Conservation (phyloP, 2,329 filamentous ascomycete species). For the Trichoderma guizhouense region DNA sequence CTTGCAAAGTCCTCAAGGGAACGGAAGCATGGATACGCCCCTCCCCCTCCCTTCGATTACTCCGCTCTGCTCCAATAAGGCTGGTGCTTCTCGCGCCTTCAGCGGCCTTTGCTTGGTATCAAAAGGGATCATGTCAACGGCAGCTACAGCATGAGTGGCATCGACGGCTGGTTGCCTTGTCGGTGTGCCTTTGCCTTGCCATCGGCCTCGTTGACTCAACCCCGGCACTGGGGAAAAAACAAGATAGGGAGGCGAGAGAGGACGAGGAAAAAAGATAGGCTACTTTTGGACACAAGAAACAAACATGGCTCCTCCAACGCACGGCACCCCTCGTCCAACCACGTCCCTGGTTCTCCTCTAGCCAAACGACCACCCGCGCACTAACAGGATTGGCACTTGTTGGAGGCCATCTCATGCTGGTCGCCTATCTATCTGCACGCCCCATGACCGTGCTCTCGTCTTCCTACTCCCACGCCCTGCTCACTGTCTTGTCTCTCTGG, state of each 20-base stretch:
- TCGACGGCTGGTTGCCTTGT: neutral
- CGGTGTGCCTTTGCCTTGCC: slow-evolving; percentile 1
- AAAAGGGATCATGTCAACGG: neutral
- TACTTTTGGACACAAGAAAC: slow-evolving; percentile 15
- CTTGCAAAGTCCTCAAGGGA: neutral
- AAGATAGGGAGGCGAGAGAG: neutral
- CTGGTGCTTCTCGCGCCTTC: slow-evolving; percentile 8
- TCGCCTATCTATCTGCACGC: slow-evolving; percentile 1
- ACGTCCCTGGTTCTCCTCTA: slow-evolving; percentile 9
- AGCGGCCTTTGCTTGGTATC: neutral
- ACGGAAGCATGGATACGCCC: slow-evolving; percentile 6
- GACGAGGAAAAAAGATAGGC: neutral
- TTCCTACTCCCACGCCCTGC: slow-evolving; percentile 1
- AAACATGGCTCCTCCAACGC: slow-evolving; percentile 11
- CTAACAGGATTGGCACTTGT: slow-evolving; percentile 15
- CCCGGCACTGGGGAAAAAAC: neutral
- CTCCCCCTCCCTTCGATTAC: neutral
- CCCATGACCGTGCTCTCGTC: neutral
- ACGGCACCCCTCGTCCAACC: slow-evolving; percentile 12
- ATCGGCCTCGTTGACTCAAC: neutral
- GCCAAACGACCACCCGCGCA: slow-evolving; percentile 15
- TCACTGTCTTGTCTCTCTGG: neutral
- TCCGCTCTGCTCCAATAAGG: slow-evolving; percentile 16
- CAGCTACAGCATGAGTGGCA: neutral
- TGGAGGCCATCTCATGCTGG: slow-evolving; percentile 14